Percentiles rank a stretch among this genome's conserved stretches.
These are phyloP conservation scores for Cladosporium sphaerospermum DNA, from an alignment of 2,329 filamentous ascomycete species.

Conservation along the genomic window DNA sequence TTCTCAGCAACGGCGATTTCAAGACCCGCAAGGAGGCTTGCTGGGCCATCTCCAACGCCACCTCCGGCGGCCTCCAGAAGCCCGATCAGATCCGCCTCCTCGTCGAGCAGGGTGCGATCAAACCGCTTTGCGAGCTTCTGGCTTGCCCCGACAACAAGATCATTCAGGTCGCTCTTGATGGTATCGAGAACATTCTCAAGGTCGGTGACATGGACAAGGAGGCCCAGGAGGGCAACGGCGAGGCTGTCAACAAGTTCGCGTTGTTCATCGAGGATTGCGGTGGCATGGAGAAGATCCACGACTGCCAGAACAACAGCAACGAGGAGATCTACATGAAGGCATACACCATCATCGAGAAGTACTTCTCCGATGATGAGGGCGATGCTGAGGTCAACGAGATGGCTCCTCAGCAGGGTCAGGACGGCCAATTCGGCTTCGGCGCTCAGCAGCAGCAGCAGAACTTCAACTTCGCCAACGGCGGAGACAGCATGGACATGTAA, in stretches of 20 bases:
- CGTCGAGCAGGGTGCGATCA: constrained; percentile 90
- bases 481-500: constrained; percentile 63
- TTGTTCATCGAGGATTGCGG: constrained; percentile 98
- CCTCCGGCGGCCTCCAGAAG: constrained; percentile 94
- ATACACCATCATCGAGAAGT: constrained; percentile 99
- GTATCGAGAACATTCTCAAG: constrained; percentile 98
- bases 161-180: constrained; percentile 95
- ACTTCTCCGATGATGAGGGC: constrained; percentile 98
- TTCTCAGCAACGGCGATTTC: constrained; percentile 92
- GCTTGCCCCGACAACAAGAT: constrained; percentile 99
- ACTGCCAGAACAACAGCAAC: constrained; percentile 99
- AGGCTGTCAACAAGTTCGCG: constrained; percentile 88
- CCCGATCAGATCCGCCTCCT: constrained; percentile 97
- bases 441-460: constrained; percentile 65
- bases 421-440: constrained; percentile 75
- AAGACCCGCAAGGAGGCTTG: constrained; percentile 99
- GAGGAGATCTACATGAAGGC: constrained; percentile 99
- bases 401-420: constrained; percentile 63
- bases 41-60: constrained; percentile 99
- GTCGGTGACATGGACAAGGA: constrained; percentile 98
- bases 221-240: constrained; percentile 64
- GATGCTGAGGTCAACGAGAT: constrained; percentile 74
- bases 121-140: constrained; percentile 90
- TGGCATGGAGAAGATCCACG: constrained; percentile 99
- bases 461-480: constrained; percentile 87